These are phyloP conservation scores for Diaporthe vexans DNA, from an alignment of 2,329 filamentous ascomycete species.

Conservation along the genomic window DNA sequence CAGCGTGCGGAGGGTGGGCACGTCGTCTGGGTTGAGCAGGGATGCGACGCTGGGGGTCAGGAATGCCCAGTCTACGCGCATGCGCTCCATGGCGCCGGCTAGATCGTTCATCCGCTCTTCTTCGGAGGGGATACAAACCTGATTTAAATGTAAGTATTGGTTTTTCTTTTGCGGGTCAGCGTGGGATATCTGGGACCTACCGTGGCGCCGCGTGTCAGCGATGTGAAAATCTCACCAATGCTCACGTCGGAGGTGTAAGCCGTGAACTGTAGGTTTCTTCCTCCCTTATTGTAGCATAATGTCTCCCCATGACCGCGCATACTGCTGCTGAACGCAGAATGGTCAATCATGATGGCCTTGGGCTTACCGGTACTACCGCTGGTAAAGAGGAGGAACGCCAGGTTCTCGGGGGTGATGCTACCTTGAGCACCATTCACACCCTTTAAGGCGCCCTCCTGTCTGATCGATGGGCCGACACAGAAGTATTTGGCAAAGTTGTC, in stretches of 20 bases:
- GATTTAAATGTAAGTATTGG: too few relatives aligned
- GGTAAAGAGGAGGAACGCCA: conserved; percentile 11
- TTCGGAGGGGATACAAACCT: conserved; percentile 55
- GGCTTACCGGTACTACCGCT: conserved; percentile 18
- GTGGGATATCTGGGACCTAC: too few relatives aligned
- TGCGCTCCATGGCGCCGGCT: conserved; percentile 41
- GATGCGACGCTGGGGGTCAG: conserved; percentile 36
- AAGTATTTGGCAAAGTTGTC: neutral
- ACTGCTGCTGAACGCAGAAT: neutral
- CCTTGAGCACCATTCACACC: neutral
- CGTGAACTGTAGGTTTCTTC: conserved; percentile 52
- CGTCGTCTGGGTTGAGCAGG: conserved; percentile 35
- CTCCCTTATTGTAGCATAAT: conserved; percentile 44
- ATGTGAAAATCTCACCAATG: conserved; percentile 44
- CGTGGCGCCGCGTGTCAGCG: conserved; percentile 44
- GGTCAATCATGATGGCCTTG: conserved; percentile 20
- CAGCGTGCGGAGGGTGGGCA: conserved; percentile 29
- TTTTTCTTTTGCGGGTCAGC: too few relatives aligned
- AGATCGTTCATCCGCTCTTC: conserved; percentile 56
- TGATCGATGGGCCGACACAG: neutral
- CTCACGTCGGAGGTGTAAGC: conserved; percentile 51
- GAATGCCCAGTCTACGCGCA: conserved; percentile 41
- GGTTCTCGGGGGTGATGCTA: neutral
- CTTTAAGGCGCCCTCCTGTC: neutral
- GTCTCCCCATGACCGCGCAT: conserved; percentile 8